A percentile compares a stretch with the other conserved stretches of the same genome.
Evolutionary conservation across 257 asterid genomes (phyloP).

Genomic region (Solanum corneliomulleri): DNA sequence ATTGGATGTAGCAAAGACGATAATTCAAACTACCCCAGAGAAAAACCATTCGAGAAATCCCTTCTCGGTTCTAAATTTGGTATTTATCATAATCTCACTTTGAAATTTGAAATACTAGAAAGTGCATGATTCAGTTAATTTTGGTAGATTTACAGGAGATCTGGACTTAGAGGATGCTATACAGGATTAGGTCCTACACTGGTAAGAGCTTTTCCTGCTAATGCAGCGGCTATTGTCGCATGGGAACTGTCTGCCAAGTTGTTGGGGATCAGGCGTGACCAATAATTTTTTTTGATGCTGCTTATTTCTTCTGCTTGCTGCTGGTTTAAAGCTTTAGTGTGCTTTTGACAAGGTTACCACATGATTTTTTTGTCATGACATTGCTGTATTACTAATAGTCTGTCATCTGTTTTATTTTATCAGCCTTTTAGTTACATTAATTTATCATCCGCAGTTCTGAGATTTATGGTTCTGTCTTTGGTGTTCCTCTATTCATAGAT

Average conservation of each 20-base stretch:
- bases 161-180: constrained; percentile 80
- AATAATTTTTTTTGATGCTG: constrained; percentile 10
- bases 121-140: constrained; percentile 11
- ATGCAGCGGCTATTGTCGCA: constrained; percentile 35
- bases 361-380: background rate
- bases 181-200: constrained; percentile 82
- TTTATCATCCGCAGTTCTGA: background rate
- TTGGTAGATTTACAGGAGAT: constrained; percentile 61
- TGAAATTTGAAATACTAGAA: background rate
- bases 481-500: background rate
- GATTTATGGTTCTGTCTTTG: background rate
- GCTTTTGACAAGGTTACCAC: background rate
- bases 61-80: constrained; percentile 45
- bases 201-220: constrained; percentile 57
- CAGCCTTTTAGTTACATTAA: background rate
- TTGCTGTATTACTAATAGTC: background rate
- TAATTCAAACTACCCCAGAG: constrained; percentile 66
- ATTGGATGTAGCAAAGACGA: constrained; percentile 80
- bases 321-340: background rate
- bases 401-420: background rate
- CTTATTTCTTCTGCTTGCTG: background rate
- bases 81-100: constrained; percentile 14
- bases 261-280: constrained; percentile 54
- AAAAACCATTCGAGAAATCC: constrained; percentile 56
- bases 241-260: constrained; percentile 53